A percentile compares a stretch with the other conserved stretches of the same genome.
These are phyloP conservation scores for Margaritispora aquatica DNA, from an alignment of 495 filamentous ascomycete genomes.

Conservation along the genomic window DNA sequence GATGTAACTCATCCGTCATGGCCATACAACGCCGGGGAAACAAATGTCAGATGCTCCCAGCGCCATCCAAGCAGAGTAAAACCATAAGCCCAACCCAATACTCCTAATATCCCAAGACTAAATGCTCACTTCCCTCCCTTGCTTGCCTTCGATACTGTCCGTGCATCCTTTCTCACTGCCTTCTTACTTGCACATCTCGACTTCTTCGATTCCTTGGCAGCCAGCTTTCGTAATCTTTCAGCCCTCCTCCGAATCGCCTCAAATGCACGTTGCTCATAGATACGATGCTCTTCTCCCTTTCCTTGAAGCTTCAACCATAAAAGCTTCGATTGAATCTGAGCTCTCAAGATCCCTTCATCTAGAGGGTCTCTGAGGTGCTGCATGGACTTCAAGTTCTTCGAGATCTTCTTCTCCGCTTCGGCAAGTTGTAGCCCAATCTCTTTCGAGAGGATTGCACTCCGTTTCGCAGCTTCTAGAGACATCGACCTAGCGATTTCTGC, in stretches of 20 bases:
- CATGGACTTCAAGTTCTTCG: constrained; percentile 11
- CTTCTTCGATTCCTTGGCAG: constrained; percentile 7
- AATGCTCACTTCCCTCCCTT: constrained; percentile 6
- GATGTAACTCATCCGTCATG: constrained; percentile 5
- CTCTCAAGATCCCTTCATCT: constrained; percentile 15
- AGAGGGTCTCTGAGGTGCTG: constrained; percentile 14
- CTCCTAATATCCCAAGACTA: constrained; percentile 8
- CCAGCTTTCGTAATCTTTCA: not conserved
- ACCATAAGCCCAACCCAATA: constrained; percentile 7
- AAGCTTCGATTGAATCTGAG: constrained; percentile 24
- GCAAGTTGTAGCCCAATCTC: constrained; percentile 18
- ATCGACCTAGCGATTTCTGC: constrained; percentile 16
- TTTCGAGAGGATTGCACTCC: constrained; percentile 23
- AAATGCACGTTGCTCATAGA: constrained; percentile 17
- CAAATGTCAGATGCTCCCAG: constrained; percentile 9
- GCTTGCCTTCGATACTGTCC: constrained; percentile 10
- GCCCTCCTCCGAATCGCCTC: constrained; percentile 5
- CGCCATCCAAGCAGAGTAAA: constrained; percentile 6
- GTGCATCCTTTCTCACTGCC: constrained; percentile 8
- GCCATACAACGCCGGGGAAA: constrained; percentile 14
- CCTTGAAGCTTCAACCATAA: constrained; percentile 24
- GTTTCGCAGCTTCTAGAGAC: constrained; percentile 22
- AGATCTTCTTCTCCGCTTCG: constrained; percentile 14
- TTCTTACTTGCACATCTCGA: constrained; percentile 9
- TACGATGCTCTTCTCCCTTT: constrained; percentile 17